Conservation (phyloP, 257 asterid species). For the Salvia splendens region DNA sequence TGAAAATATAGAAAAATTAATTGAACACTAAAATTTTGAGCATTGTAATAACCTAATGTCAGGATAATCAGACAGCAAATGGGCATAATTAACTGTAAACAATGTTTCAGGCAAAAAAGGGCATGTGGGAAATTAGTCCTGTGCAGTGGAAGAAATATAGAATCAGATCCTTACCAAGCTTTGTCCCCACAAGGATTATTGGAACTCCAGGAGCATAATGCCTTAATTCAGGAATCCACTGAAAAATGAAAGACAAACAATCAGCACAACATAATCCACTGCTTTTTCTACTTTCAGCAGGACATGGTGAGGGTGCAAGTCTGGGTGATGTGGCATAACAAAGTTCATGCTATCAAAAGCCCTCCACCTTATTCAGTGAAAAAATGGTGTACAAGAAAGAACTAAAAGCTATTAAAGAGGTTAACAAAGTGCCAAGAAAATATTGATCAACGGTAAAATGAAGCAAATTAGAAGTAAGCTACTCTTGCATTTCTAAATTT, state of each 20-base stretch:
- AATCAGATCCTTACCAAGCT: slow-evolving; percentile 63
- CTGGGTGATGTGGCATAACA: not conserved
- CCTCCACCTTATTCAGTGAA: not conserved
- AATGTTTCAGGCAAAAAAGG: not conserved
- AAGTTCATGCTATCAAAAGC: slow-evolving; percentile 12
- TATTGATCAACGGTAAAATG: not conserved
- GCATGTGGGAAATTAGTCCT: not conserved
- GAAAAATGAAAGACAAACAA: slow-evolving; percentile 27
- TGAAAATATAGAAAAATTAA: not conserved
- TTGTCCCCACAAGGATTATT: slow-evolving; percentile 83
- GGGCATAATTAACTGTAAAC: not conserved
- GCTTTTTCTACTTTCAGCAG: not conserved
- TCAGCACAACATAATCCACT: slow-evolving; percentile 21
- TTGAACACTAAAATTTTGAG: not conserved
- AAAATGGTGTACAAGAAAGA: not conserved
- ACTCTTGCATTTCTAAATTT: not conserved
- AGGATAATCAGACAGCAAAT: slow-evolving; percentile 12
- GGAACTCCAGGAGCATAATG: slow-evolving; percentile 91
- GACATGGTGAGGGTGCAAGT: not conserved
- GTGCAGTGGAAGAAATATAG: slow-evolving; percentile 23
- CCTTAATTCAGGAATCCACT: slow-evolving; percentile 92
- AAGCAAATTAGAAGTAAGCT: not conserved
- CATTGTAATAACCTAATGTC: slow-evolving; percentile 9
- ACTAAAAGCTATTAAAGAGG: not conserved
- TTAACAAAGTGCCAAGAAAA: not conserved